Percentiles rank a stretch among this genome's conserved stretches.
phyloP scores from a whole-genome alignment of 768 basidiomycete species.

The Suillus hirtellus region DNA sequence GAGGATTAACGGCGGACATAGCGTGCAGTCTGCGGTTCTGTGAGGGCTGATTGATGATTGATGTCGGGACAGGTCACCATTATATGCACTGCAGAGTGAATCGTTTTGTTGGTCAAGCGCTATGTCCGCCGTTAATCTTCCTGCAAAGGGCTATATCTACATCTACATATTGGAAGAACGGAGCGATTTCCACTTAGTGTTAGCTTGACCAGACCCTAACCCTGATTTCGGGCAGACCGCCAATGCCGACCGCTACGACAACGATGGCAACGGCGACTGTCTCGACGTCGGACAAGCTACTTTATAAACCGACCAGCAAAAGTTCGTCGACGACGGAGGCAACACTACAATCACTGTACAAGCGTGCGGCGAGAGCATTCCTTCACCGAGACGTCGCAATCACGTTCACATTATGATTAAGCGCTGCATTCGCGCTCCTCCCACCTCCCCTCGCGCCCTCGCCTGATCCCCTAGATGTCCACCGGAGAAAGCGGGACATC shows the following conservation, averaged over 20 bases:
- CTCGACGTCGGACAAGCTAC: slow-evolving; percentile 26
- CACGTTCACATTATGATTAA: slow-evolving; percentile 63
- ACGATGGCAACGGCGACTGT: slow-evolving; percentile 24
- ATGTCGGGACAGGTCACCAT: slow-evolving; percentile 96
- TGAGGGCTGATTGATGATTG: slow-evolving; percentile 98
- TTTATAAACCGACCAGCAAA: slow-evolving; percentile 36
- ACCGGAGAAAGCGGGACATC: slow-evolving; percentile 83
- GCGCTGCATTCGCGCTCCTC: slow-evolving; percentile 68
- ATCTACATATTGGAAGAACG: too few relatives aligned
- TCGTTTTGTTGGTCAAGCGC: slow-evolving; percentile 81
- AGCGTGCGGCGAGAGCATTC: slow-evolving; percentile 77
- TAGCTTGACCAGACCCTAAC: too few relatives aligned
- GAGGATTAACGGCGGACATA: too few relatives aligned
- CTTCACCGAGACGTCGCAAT: slow-evolving; percentile 70
- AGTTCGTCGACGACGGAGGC: slow-evolving; percentile 37
- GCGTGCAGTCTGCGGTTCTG: slow-evolving; percentile 94
- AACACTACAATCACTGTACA: slow-evolving; percentile 70
- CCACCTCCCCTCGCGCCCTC: slow-evolving; percentile 36
- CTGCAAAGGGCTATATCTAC: too few relatives aligned
- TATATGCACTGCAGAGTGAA: slow-evolving; percentile 86
- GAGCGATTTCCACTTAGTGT: too few relatives aligned
- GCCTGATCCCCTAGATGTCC: slow-evolving; percentile 45
- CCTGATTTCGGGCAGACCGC: too few relatives aligned
- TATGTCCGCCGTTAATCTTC: too few relatives aligned
- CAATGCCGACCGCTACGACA: slow-evolving; percentile 54